These are phyloP conservation scores for Didymellaceae sp. DNA, from an alignment of 2,329 filamentous ascomycete species.

Conservation along the genomic window DNA sequence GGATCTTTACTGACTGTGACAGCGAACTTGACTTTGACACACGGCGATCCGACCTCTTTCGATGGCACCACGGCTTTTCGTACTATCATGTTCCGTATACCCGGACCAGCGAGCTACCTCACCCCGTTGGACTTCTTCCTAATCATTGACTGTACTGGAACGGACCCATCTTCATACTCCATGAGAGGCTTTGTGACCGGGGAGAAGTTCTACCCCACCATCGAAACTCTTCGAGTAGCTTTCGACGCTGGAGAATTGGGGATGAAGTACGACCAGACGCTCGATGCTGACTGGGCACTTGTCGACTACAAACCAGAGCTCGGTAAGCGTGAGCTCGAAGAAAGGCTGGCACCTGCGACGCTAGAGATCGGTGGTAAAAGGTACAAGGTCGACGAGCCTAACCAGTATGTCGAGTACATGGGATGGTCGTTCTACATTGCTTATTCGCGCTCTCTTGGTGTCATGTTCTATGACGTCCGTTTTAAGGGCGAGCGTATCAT, in stretches of 20 bases:
- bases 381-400: slow-evolving; percentile 51
- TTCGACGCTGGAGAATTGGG: slow-evolving; percentile 53
- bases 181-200: slow-evolving; percentile 51
- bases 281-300: slow-evolving; percentile 55
- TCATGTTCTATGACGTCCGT: slow-evolving; percentile 60
- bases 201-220: slow-evolving; percentile 58
- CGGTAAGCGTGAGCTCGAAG: slow-evolving; percentile 41
- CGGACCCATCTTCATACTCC: slow-evolving; percentile 52
- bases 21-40: slow-evolving; percentile 32
- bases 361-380: slow-evolving; percentile 51
- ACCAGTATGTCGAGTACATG: slow-evolving; percentile 59
- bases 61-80: slow-evolving; percentile 51
- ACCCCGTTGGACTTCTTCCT: slow-evolving; percentile 56
- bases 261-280: slow-evolving; percentile 56
- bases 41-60: slow-evolving; percentile 44
- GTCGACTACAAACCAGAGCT: slow-evolving; percentile 50
- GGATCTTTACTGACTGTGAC: neutral
- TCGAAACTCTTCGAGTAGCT: slow-evolving; percentile 55
- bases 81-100: slow-evolving; percentile 53
- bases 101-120: slow-evolving; percentile 49
- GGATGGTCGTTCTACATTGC: slow-evolving; percentile 60
- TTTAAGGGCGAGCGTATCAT: slow-evolving; percentile 62
- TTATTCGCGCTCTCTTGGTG: slow-evolving; percentile 57
- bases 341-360: slow-evolving; percentile 53
- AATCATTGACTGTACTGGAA: slow-evolving; percentile 53